Evolutionary conservation across 1,139 yeast species (phyloP), one percentile per base, ranked within the genome.

Genomic region (Sugiyamaella castrensis): DNA sequence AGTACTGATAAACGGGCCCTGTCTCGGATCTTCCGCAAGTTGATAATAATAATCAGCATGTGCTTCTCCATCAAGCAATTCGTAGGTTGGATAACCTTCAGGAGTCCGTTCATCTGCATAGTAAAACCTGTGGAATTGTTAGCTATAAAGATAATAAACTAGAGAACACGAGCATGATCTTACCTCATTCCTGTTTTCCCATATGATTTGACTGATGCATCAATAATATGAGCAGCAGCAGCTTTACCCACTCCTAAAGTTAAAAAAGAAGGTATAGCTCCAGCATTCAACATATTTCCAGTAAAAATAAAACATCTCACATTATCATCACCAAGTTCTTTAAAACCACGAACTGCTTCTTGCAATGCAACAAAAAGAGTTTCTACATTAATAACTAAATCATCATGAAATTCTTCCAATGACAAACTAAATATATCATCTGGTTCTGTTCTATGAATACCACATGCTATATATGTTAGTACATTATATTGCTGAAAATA

Each of bases 1-100:
- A 12, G 41, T 38, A 19, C 24, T 38, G 10, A 38, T 16, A 31
- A 31, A 38, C 5, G 24, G 24, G 5, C 24, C 24, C 32, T 11
- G 31, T 8, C 9, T n/a, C 10, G 41, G 41, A 24, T 38, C 32
- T 19, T 38, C 41, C 11, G 41, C 41, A 16, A 38, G 32, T 9
- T 38, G 13, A 13, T 27, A 38, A 8, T 38, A 38, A 16, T 38
- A 32, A 10, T 38, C 32, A n/a, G 32, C 41, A 38, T 38, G 41
- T 2, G 33, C 41, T 26, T 16, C 24, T 38, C 41, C 41, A 38
- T 19, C 16, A 12, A 38, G 13, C n/a, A n/a, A 27, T 2, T 13
- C 8, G 10, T 26, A 16, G 2, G 41, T 32, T n/a, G 41, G 31
- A 7, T n/a, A 10, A 9, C 41, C 41, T 8, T 27, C 12, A 11